Evolutionary conservation across 768 basidiomycete species (phyloP).

Genomic region (Trametes villosa): DNA sequence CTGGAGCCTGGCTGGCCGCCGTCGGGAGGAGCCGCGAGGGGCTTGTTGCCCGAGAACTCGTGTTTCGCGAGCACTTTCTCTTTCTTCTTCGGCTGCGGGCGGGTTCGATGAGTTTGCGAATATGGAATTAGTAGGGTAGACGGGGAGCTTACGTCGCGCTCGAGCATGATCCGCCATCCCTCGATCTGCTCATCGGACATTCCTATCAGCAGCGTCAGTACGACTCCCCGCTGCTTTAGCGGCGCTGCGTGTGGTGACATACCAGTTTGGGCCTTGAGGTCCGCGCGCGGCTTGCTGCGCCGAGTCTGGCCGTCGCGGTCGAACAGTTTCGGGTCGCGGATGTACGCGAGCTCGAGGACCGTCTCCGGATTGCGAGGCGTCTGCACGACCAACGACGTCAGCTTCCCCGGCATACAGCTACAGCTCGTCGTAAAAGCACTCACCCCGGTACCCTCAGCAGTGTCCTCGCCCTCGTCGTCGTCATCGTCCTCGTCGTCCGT

Average conservation of each 20-base stretch:
- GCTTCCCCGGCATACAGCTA: background rate
- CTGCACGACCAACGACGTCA: conserved; percentile 14
- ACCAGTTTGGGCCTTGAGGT: conserved; percentile 74
- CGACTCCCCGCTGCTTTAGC: background rate
- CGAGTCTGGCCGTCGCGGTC: conserved; percentile 76
- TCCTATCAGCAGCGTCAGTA: conserved; percentile 42
- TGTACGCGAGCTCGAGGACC: conserved; percentile 76
- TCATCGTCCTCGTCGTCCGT: conserved; percentile 44
- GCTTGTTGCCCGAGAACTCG: conserved; percentile 71
- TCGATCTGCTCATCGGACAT: conserved; percentile 88
- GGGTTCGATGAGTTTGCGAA: too few species aligned
- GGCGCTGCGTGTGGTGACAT: conserved; percentile 19
- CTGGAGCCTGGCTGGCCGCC: background rate
- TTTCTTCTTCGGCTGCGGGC: conserved; percentile 65
- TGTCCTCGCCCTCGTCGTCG: conserved; percentile 32
- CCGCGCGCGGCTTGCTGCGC: conserved; percentile 64
- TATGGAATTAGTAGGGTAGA: background rate
- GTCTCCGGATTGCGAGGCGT: conserved; percentile 51
- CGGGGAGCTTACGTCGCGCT: conserved; percentile 68
- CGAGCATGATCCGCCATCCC: conserved; percentile 91
- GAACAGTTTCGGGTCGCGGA: conserved; percentile 75
- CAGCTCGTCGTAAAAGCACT: too few species aligned
- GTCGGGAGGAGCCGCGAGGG: conserved; percentile 8
- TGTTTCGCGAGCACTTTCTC: conserved; percentile 76
- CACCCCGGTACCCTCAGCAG: conserved; percentile 18